Conservation (phyloP, 179 eudicot genomes). For the Carnegiea gigantea region DNA sequence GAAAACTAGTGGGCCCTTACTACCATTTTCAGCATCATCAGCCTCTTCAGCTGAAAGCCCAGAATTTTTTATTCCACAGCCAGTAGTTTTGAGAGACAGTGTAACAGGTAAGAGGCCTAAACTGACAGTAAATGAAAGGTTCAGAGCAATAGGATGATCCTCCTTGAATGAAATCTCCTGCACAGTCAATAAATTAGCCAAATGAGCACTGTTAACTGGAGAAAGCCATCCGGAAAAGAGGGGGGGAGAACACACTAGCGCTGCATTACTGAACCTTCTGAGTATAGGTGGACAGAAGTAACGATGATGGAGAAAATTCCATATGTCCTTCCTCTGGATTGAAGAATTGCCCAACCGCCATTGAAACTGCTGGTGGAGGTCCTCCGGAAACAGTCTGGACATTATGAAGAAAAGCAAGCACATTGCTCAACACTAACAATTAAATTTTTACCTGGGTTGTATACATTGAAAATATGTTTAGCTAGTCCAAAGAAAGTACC, state of each 20-base stretch:
- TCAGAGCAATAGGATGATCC: slow-evolving; percentile 89
- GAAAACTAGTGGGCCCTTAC: slow-evolving; percentile 43
- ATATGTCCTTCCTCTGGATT: slow-evolving; percentile 56
- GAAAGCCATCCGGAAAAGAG: not conserved
- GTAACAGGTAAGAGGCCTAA: slow-evolving; percentile 83
- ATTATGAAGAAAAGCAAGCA: slow-evolving; percentile 27
- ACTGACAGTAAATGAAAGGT: slow-evolving; percentile 69
- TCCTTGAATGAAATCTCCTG: slow-evolving; percentile 74
- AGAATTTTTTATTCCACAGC: slow-evolving; percentile 87
- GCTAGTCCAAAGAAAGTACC: slow-evolving; percentile 44
- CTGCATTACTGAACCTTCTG: slow-evolving; percentile 43
- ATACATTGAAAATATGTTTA: slow-evolving; percentile 3
- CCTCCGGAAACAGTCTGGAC: slow-evolving; percentile 87
- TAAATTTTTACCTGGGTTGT: not conserved
- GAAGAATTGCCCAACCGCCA: slow-evolving; percentile 98
- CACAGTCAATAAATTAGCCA: slow-evolving; percentile 23
- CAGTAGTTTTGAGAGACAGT: slow-evolving; percentile 64
- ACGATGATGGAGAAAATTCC: slow-evolving; percentile 48
- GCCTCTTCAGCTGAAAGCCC: slow-evolving; percentile 64
- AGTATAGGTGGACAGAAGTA: slow-evolving; percentile 59
- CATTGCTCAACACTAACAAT: slow-evolving; percentile 10
- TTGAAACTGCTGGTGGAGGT: slow-evolving; percentile 98
- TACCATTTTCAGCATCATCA: slow-evolving; percentile 63
- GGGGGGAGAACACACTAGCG: not conserved
- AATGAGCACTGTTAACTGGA: slow-evolving; percentile 9